phyloP scores from a whole-genome alignment of 345 rosid species.

The Lepidium aucheri region DNA sequence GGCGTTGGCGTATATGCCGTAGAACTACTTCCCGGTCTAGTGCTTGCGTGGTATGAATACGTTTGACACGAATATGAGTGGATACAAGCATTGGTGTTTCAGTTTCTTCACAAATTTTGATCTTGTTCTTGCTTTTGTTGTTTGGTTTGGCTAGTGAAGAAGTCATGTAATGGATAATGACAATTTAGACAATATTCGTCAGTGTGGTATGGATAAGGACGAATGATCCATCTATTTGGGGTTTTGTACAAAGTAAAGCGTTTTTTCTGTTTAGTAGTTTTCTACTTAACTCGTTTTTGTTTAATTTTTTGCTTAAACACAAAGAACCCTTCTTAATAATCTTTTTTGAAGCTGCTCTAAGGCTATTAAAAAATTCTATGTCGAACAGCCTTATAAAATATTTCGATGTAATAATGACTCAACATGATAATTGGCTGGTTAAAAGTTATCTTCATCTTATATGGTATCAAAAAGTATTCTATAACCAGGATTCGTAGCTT shows the following conservation, averaged over 20 bases:
- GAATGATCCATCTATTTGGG: background rate
- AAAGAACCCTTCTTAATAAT: no score
- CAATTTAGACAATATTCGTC: background rate
- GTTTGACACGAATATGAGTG: conserved; percentile 17
- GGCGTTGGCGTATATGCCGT: conserved; percentile 14
- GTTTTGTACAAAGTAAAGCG: background rate
- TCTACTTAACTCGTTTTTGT: no score
- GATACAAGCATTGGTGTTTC: background rate
- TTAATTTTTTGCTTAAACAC: no score
- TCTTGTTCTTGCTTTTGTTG: conserved; percentile 5
- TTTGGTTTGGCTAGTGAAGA: conserved; percentile 18
- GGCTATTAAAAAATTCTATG: background rate
- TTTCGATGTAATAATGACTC: background rate
- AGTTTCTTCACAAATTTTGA: background rate
- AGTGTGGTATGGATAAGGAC: background rate
- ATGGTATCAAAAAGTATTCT: background rate
- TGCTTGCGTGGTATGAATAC: conserved; percentile 10
- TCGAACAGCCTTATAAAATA: background rate
- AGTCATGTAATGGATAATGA: conserved; percentile 4
- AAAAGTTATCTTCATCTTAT: background rate
- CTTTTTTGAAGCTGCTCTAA: no score
- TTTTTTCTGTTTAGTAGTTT: background rate
- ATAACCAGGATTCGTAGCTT: no score
- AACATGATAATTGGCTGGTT: background rate
- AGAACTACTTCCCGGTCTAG: conserved; percentile 18